These are phyloP conservation scores for Astrocystis sublimbata DNA, from an alignment of 495 filamentous ascomycete genomes.

Conservation along the genomic window DNA sequence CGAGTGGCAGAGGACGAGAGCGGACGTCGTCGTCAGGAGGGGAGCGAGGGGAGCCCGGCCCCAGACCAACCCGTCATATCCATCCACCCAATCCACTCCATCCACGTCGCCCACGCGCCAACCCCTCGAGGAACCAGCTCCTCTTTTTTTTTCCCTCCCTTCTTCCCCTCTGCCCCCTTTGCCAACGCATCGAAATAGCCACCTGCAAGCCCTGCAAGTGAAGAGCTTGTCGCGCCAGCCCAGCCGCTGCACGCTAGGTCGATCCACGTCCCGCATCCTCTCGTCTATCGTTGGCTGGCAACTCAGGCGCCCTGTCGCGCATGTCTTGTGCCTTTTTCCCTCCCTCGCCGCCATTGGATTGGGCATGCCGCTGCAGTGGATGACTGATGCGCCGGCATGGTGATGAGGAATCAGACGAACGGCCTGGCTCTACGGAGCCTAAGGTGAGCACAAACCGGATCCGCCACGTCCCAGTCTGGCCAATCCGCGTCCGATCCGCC, in stretches of 20 bases:
- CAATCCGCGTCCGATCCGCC: constrained; percentile 9
- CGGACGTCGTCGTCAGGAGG: constrained; percentile 10
- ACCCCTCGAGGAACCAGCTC: constrained; percentile 14
- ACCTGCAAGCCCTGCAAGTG: constrained; percentile 13
- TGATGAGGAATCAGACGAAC: constrained; percentile 5
- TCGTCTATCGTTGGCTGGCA: constrained; percentile 20
- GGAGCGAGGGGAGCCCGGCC: constrained; percentile 14
- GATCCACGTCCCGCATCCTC: constrained; percentile 7
- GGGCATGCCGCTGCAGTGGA: constrained; percentile 9
- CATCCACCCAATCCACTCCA: constrained; percentile 27
- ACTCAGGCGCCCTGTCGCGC: constrained; percentile 26
- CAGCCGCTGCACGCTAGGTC: constrained; percentile 12
- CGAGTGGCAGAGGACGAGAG: constrained; percentile 7
- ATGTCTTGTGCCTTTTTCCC: constrained; percentile 20
- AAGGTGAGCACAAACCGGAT: constrained; percentile 15
- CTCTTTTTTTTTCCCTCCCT: constrained; percentile 24
- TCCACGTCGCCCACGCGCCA: constrained; percentile 33
- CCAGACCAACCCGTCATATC: constrained; percentile 15
- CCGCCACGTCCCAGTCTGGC: not conserved
- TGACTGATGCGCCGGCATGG: constrained; percentile 11
- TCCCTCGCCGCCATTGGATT: not conserved
- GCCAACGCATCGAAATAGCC: constrained; percentile 22
- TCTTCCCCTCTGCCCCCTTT: constrained; percentile 16
- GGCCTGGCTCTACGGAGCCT: constrained; percentile 13
- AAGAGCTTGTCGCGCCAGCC: not conserved